Evolutionary conservation across 306 rosid species (phyloP).

Genomic region (Datisca glomerata): DNA sequence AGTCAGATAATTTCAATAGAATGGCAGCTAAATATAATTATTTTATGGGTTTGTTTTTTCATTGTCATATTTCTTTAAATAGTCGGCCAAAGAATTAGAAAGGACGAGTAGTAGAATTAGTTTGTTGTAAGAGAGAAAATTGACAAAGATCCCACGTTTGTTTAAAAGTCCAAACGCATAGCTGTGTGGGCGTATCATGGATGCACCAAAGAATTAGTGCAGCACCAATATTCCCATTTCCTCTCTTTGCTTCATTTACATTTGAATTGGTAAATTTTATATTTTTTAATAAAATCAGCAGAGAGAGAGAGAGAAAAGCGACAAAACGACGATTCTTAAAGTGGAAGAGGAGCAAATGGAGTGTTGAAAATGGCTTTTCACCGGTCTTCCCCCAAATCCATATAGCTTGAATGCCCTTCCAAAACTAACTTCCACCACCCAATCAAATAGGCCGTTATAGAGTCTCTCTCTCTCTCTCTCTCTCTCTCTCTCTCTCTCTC

Average conservation of each 20-base stretch:
- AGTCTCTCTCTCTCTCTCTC: constrained; percentile 3
- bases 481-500: constrained; percentile 11
- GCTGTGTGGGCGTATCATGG: not conserved
- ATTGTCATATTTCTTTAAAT: too few relatives aligned
- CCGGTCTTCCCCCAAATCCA: constrained; percentile 48
- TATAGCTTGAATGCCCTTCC: constrained; percentile 19
- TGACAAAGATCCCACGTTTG: not conserved
- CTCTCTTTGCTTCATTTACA: too few relatives aligned
- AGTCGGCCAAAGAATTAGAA: too few relatives aligned
- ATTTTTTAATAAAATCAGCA: too few relatives aligned
- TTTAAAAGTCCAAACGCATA: not conserved
- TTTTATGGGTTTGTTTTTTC: too few relatives aligned
- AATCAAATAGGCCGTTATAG: constrained; percentile 23
- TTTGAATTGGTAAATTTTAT: too few relatives aligned
- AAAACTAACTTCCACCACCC: constrained; percentile 27
- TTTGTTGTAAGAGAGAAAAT: too few relatives aligned
- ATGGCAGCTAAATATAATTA: too few relatives aligned
- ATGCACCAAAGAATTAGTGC: too few relatives aligned
- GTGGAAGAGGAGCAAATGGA: constrained; percentile 35
- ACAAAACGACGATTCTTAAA: constrained; percentile 32
- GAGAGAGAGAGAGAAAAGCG: constrained; percentile 5
- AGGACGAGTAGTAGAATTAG: too few relatives aligned
- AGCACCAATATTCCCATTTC: too few relatives aligned
- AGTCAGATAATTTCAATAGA: too few relatives aligned
- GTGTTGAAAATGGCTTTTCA: constrained; percentile 63